These are phyloP conservation scores for Colletotrichum lupini DNA, from an alignment of 2,329 filamentous ascomycete species.

Conservation along the genomic window DNA sequence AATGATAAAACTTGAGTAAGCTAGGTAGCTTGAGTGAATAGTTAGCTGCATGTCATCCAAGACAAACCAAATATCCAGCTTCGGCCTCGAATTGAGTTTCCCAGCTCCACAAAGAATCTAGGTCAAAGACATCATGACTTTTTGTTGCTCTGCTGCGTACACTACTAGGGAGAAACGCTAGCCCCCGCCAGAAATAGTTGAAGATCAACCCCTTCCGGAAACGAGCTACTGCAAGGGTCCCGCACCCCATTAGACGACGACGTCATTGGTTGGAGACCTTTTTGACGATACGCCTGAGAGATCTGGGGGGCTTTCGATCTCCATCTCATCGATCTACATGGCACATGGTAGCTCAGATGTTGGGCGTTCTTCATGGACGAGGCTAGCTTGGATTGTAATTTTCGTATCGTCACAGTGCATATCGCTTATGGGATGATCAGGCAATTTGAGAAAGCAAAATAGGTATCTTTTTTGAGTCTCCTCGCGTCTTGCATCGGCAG, in stretches of 20 bases:
- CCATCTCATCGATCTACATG: neutral
- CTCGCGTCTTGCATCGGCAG: neutral
- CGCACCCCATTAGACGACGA: slow-evolving; percentile 5
- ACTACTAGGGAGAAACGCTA: neutral
- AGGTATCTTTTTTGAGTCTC: neutral
- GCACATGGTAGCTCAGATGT: neutral
- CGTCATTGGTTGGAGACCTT: slow-evolving; percentile 27
- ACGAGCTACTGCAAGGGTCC: neutral
- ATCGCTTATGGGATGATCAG: too few relatives aligned
- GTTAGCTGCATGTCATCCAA: neutral
- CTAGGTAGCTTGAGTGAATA: neutral
- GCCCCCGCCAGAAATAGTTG: neutral
- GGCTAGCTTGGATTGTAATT: neutral
- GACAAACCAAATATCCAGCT: neutral
- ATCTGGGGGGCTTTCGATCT: neutral
- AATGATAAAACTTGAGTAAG: neutral
- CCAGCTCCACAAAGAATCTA: neutral
- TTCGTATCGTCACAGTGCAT: too few relatives aligned
- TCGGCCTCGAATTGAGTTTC: slow-evolving; percentile 1
- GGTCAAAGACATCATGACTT: slow-evolving; percentile 38
- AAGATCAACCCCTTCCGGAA: neutral
- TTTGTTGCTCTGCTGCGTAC: too few relatives aligned
- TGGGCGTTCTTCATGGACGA: neutral
- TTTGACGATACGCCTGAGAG: neutral
- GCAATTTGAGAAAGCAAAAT: neutral